phyloP scores from a whole-genome alignment of 768 basidiomycete genomes.

The Suillus luteus region DNA sequence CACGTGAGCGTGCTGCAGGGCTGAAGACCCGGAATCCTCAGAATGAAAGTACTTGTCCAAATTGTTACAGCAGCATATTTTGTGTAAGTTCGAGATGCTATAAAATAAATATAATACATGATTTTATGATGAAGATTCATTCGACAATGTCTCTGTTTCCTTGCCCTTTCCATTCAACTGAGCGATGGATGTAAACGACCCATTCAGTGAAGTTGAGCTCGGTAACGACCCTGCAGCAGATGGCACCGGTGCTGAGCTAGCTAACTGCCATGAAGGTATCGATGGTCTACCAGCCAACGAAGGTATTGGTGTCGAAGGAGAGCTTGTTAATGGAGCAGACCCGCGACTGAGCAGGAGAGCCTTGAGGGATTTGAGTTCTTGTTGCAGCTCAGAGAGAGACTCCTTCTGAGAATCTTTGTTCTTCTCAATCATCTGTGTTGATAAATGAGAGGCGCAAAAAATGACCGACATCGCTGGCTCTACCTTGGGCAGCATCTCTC shows the following conservation, averaged over 20 bases:
- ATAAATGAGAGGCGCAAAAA: slow-evolving; percentile 8
- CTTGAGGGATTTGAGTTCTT: slow-evolving; percentile 94
- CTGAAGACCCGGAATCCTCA: background rate
- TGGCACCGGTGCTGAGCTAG: slow-evolving; percentile 36
- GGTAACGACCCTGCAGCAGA: slow-evolving; percentile 22
- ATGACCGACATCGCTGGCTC: slow-evolving; percentile 14
- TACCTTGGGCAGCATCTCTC: slow-evolving; percentile 94
- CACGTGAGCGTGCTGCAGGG: background rate
- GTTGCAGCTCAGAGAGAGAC: slow-evolving; percentile 84
- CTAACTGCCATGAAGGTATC: slow-evolving; percentile 92
- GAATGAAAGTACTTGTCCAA: background rate
- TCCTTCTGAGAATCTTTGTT: slow-evolving; percentile 84
- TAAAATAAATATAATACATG: background rate
- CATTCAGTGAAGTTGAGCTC: slow-evolving; percentile 17
- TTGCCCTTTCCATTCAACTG: slow-evolving; percentile 59
- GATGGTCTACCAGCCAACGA: slow-evolving; percentile 60
- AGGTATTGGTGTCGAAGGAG: slow-evolving; percentile 52
- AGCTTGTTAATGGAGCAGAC: slow-evolving; percentile 45
- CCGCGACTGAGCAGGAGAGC: slow-evolving; percentile 80
- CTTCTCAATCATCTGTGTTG: slow-evolving; percentile 86
- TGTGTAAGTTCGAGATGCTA: background rate
- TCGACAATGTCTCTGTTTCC: slow-evolving; percentile 39
- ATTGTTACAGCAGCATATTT: background rate
- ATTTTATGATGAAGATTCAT: slow-evolving; percentile 20
- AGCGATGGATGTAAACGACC: slow-evolving; percentile 21